Percentiles rank a stretch among this genome's conserved stretches.
Evolutionary conservation across 257 asterid species (phyloP).

Genomic region (Solanum ahanhuiri): DNA sequence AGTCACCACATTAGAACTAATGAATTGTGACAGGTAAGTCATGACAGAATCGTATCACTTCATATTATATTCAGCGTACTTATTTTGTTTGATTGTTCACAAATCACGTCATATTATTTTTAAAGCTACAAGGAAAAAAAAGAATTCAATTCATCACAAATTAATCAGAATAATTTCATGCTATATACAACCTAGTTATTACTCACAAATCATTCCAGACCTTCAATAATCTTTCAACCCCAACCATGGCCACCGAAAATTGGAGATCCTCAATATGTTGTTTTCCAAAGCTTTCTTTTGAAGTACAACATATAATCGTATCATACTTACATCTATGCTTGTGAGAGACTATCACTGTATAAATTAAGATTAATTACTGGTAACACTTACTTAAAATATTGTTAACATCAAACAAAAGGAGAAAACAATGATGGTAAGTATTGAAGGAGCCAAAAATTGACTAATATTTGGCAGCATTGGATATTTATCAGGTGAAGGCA

Average conservation of each 20-base stretch:
- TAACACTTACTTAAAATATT: background rate
- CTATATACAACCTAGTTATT: background rate
- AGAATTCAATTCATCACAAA: background rate
- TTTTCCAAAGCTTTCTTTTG: background rate
- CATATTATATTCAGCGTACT: background rate
- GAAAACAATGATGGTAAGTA: background rate
- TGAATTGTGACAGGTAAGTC: background rate
- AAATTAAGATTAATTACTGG: background rate
- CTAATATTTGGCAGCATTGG: constrained; percentile 49
- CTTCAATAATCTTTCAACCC: background rate
- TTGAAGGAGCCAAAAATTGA: background rate
- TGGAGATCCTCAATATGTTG: background rate
- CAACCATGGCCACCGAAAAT: background rate
- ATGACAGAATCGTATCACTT: background rate
- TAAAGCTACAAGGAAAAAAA: background rate
- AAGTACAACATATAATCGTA: background rate
- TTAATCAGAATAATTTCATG: background rate
- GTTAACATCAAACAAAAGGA: constrained; percentile 3
- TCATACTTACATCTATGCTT: background rate
- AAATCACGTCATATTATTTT: background rate
- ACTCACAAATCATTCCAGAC: background rate
- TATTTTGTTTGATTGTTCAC: background rate
- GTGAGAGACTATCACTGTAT: background rate
- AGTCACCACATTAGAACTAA: background rate
- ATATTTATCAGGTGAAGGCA: constrained; percentile 54